Evolutionary conservation across 2,329 filamentous ascomycete species (phyloP).

Genomic region (Paracoccidioides lutzii): DNA sequence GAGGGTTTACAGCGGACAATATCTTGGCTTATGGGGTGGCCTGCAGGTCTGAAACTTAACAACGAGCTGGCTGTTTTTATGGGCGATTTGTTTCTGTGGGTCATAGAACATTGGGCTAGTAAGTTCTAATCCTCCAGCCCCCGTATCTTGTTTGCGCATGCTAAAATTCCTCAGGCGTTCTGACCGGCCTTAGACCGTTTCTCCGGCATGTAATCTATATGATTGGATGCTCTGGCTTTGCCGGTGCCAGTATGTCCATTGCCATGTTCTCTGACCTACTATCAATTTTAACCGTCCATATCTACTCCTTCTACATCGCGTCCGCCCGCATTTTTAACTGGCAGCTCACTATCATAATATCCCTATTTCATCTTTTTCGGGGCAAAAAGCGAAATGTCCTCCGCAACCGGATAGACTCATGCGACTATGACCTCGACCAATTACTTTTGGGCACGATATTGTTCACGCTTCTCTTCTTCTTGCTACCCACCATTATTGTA

Average conservation of each 20-base stretch:
- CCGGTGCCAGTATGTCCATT: constrained; percentile 91
- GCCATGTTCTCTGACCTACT: constrained; percentile 89
- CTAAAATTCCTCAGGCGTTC: constrained; percentile 46
- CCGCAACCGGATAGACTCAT: constrained; percentile 93
- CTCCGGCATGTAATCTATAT: constrained; percentile 83
- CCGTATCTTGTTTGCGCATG: background rate
- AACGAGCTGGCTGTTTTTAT: constrained; percentile 86
- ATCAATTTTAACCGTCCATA: constrained; percentile 83
- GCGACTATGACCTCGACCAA: constrained; percentile 96
- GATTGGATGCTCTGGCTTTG: constrained; percentile 88
- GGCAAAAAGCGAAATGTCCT: constrained; percentile 97
- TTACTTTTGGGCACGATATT: constrained; percentile 90
- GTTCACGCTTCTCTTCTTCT: constrained; percentile 88
- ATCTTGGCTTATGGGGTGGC: constrained; percentile 90
- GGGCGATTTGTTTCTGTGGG: constrained; percentile 92
- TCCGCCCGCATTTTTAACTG: constrained; percentile 96
- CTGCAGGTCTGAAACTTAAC: constrained; percentile 88
- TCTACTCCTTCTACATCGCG: constrained; percentile 95
- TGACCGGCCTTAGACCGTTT: constrained; percentile 61
- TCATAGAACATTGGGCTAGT: constrained; percentile 96
- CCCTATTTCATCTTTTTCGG: constrained; percentile 95
- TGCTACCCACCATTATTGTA: constrained; percentile 86
- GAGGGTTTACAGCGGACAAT: constrained; percentile 81
- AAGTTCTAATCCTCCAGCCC: constrained; percentile 22
- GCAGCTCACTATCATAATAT: constrained; percentile 93